Conservation (phyloP, 768 basidiomycete species). For the Dacryopinax primogenitus region DNA sequence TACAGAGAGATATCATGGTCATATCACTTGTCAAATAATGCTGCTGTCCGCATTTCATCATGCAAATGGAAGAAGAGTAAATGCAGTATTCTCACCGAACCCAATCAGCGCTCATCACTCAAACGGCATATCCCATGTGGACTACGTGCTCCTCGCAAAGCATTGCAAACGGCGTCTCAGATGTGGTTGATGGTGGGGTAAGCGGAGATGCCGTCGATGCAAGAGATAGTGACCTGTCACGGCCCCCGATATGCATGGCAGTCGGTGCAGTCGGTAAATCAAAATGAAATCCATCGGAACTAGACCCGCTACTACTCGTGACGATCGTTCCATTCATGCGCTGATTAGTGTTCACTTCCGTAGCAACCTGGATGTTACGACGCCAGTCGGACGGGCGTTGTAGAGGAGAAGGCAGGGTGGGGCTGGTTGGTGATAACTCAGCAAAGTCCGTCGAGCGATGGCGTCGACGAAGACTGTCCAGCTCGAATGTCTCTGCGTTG, state of each 20-base stretch:
- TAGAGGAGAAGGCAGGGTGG: background rate
- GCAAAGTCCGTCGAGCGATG: constrained; percentile 2
- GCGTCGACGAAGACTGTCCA: background rate
- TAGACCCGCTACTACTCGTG: background rate
- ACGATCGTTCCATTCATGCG: background rate
- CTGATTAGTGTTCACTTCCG: background rate
- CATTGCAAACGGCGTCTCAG: background rate
- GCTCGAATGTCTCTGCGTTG: background rate
- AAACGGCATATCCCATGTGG: background rate
- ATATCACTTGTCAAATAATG: background rate
- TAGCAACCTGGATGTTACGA: background rate
- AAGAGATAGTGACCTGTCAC: background rate
- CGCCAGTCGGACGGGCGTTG: background rate
- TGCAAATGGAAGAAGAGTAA: background rate
- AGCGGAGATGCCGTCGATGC: background rate
- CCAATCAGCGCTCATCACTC: background rate
- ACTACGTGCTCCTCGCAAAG: background rate
- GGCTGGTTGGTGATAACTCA: background rate
- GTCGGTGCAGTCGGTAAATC: background rate
- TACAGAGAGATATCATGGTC: constrained; percentile 2
- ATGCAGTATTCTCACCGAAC: background rate
- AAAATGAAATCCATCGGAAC: background rate
- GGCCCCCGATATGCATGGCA: background rate
- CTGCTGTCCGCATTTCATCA: background rate
- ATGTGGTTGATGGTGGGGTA: background rate